Base-by-base conservation (phyloP, 306 rosid genomes). In the Psophocarpus tetragonolobus region DNA sequence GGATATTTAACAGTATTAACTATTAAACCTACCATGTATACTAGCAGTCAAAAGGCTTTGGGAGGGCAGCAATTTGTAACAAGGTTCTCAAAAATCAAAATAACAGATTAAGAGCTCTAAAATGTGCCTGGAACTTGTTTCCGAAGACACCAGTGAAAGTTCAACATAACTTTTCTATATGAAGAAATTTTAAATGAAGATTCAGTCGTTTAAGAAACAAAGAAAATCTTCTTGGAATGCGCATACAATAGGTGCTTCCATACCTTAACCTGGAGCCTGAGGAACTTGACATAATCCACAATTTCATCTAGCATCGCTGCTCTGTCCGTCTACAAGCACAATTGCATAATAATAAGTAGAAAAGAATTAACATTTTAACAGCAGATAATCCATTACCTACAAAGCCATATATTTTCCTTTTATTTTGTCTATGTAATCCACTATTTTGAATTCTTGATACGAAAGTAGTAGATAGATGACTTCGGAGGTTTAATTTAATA, bases 251-350 rank as follows among this genome's bases (percentile, higher is more conserved):
- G 29, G 48, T 88, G 56, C 21, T 53, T 53, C 56, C 72, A 45
- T 84, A 96, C 99, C 99, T 92, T 96, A 48, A 96, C 98, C 85
- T 96, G 99, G 80, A 96, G 98, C 88, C 99, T 92, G 47, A 96
- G 89, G 79, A 96, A 96, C 91, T 96, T 96, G 65, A 96, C 99
- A 68, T 92, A 96, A 78, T 92, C 99, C 82, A 96, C 96, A 74
- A 96, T 90, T 88, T 96, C 99, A 11, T 96, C 99, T 57, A 96
- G 98, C 98, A 96, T 96, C 5, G 86, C 99, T 2, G 98, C 99
- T 78, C 91, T 86, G 82, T 96, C 99, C 38, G 98, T 88, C 99
- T 96, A 87, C 86, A 84, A 58, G 39, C 53, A 80, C 72, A 68
- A 26, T 81, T 56, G 23, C 50, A 58, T 23, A 24, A 71, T 2